Evolutionary conservation across 108 stramenopile genomes (phyloP).

Genomic region (Schizochytrium sp.): DNA sequence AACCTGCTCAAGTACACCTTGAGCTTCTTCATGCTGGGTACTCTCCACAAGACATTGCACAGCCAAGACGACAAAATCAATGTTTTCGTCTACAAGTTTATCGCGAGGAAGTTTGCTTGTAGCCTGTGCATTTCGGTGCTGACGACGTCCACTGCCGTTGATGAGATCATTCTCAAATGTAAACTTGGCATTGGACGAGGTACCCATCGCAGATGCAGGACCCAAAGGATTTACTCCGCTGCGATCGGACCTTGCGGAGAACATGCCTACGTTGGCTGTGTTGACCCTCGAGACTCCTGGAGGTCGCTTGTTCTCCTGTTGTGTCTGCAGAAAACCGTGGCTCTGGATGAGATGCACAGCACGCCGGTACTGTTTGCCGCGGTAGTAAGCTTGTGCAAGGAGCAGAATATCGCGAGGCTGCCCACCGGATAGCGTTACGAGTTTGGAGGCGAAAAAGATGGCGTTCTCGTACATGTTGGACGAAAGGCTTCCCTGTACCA

Average conservation of each 20-base stretch:
- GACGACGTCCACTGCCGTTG: background rate
- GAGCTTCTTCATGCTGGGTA: slow-evolving; percentile 24
- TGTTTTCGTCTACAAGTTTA: background rate
- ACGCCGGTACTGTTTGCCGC: slow-evolving; percentile 44
- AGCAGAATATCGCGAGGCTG: slow-evolving; percentile 27
- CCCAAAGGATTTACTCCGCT: too few relatives aligned
- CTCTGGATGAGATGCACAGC: slow-evolving; percentile 44
- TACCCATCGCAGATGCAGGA: too few relatives aligned
- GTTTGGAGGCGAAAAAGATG: slow-evolving; percentile 53
- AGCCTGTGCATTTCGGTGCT: background rate
- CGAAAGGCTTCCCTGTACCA: background rate
- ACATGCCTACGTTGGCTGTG: background rate
- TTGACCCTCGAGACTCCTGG: background rate
- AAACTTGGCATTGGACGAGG: background rate
- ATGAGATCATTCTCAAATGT: background rate
- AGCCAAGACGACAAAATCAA: slow-evolving; percentile 49
- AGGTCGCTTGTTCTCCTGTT: slow-evolving; percentile 7
- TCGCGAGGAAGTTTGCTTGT: background rate
- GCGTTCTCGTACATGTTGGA: slow-evolving; percentile 31
- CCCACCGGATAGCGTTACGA: slow-evolving; percentile 44
- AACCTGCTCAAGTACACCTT: slow-evolving; percentile 44
- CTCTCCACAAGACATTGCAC: slow-evolving; percentile 51
- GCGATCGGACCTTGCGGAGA: too few relatives aligned
- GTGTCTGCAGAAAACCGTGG: slow-evolving; percentile 35
- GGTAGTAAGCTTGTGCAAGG: slow-evolving; percentile 54